Base-by-base conservation (phyloP, 257 asterid species). In the Solanum gracilifrons region DNA sequence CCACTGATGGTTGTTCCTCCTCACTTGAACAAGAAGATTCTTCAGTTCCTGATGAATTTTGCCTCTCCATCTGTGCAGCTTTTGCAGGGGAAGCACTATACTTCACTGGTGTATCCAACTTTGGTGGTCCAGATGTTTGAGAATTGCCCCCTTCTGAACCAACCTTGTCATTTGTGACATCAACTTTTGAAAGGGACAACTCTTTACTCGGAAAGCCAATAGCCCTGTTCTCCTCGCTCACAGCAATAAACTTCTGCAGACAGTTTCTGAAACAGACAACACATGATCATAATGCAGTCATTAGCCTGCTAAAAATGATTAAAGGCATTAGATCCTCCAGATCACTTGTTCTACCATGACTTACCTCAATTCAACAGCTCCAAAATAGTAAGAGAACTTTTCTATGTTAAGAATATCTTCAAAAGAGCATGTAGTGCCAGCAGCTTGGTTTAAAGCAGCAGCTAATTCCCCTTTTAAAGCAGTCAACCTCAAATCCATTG, bases 61-160 rank as follows among this genome's bases (percentile, higher is more conserved):
- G 96, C 73, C 99, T 93, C 93, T 97, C 99, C 39, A 90, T 84
- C 88, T 91, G 94, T 20, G 98, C 99, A 86, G 88, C 98, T 94
- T 95, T 95, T 71, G 99, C 99, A 16, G 99, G 99, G 83, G 99
- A 96, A 89, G 91, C 98, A 82, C 93, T 96, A 88, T 94, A 95
- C 86, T 88, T 89, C 39, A 96, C 98, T 23, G 89, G 93, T 66
- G 89, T 75, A 41, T 88, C 94, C 15, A 94, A 90, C 75, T 88
- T 90, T 39, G 86, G 58, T 73, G 92, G 88, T 88, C 87, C 86
- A 48, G 84, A 55, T 31, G 71, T 66, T 84, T 82, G 89, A 55
- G 87, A 60, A 85, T 33, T 89, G 82, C 88, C 93, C 90, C 88
- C 93, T 76, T 86, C 89, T 62, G 89, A 79, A 88, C 89, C 71